Evolutionary conservation across 2,329 filamentous ascomycete species (phyloP), one percentile per base, ranked within the genome.

Genomic region (Sporothrix protearum): DNA sequence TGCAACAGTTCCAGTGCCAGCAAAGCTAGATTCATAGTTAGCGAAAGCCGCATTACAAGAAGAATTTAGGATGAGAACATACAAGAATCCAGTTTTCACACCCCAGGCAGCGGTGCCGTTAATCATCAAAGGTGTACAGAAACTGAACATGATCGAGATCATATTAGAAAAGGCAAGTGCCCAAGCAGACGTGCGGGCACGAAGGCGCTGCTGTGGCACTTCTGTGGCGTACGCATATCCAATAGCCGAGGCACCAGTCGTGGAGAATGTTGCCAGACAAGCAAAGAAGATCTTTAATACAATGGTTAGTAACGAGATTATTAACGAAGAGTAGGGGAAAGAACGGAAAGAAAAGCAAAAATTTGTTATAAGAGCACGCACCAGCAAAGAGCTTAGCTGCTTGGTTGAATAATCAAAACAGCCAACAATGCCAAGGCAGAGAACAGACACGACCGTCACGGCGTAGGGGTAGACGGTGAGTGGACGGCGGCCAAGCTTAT

Each of bases 1-100:
- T 0, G 79, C 75, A 2, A 80, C 69, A 0, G 76, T 71, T 8
- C 80, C 80, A 7, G 78, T 78, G 2, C 74, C 79, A 4, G 79
- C 80, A 67, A 81, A 81, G 73, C 79, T 80, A 14, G 22, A 6
- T 19, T 22, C 5, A 2, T 2, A 19, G 12, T 66, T 7, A 67
- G 63, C 28, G 19, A 3, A 53, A 25, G 49, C 3, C 25, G 5
- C 8, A n/a, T 53, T 8, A 14, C 7, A 12, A 10, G 14, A 36
- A n/a, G 36, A 39, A 3, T 9, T 9, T 14, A 9, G 4, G 28
- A 55, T 22, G 14, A 25, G 1, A 16, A 77, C 79, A 71, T 71
- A 81, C 82, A 83, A 83, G 68, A 83, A 83, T 0, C 81, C 82
- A 0, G 82, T 83, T 73, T 81, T 82, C 1, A 83, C 80, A 6